Conservation (phyloP, 1,284 basidiomycete species). For the Ceratobasidium papillatum region DNA sequence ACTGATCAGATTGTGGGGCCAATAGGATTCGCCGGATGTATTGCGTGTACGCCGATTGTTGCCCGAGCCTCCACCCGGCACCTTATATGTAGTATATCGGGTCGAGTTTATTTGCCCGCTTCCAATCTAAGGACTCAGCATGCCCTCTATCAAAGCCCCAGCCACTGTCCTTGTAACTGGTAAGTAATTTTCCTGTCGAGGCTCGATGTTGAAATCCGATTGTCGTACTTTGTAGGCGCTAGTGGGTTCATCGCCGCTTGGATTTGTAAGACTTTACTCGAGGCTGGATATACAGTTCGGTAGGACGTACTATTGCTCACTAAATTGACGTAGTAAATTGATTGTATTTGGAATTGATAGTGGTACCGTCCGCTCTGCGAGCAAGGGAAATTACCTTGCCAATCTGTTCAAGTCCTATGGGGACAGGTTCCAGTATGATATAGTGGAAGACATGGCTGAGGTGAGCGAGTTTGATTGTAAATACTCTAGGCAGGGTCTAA, state of each 20-base stretch:
- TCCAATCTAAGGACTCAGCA: not conserved
- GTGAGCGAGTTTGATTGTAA: constrained; percentile 15
- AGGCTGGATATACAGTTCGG: constrained; percentile 43
- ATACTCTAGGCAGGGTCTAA: not conserved
- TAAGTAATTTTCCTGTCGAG: not conserved
- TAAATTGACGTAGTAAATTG: not conserved
- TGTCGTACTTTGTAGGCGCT: constrained; percentile 18
- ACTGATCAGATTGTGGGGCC: no score
- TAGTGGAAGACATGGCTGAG: constrained; percentile 59
- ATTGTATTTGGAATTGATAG: no score
- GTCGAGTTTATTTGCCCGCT: no score
- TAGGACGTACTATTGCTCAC: constrained; percentile 5
- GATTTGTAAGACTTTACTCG: constrained; percentile 40
- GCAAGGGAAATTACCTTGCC: constrained; percentile 55
- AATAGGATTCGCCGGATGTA: not conserved
- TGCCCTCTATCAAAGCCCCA: constrained; percentile 41
- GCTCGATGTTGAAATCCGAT: not conserved
- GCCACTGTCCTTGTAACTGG: constrained; percentile 44
- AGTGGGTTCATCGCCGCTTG: constrained; percentile 42
- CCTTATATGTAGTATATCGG: not conserved
- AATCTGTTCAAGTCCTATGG: constrained; percentile 54
- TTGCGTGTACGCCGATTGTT: constrained; percentile 2
- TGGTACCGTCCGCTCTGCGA: constrained; percentile 55
- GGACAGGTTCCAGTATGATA: constrained; percentile 57
- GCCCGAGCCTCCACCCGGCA: not conserved